Base-by-base conservation (phyloP, 176 grass and related monocot species). In the Poa pratensis region DNA sequence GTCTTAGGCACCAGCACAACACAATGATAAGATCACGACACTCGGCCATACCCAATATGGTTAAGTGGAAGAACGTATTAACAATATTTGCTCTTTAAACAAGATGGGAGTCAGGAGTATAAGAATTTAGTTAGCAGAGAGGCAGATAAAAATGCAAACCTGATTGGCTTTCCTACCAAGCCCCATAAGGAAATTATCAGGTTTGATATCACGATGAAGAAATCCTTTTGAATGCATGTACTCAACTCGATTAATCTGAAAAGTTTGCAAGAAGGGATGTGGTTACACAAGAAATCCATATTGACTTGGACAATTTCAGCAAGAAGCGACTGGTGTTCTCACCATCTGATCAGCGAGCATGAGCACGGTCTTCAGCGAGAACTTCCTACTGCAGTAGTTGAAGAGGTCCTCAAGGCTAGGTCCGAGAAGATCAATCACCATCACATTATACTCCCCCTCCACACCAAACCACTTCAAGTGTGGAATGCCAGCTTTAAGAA, bases 301-400 rank as follows among this genome's bases (percentile, higher is more conserved):
- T 12, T 2, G 22, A 79, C 0, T 40, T 15, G 8, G 53, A 46
- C 13, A 61, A 53, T 5, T 77, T 55, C 5, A n/a, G 70, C 67
- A 48, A 2, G 20, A 72, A 66, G 14, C 7, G 14, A 48, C 22
- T 9, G 48, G 14, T 16, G 73, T 16, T 15, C 82, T 90, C 86
- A 94, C 93, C 82, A 94, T 86, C 83, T 94, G 93, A 80, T 94
- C 93, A 68, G 93, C 90, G 6, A 94, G 93, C 93, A 94, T 94
- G 16, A 94, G 85, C 9, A 94, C 93, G 66, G 90, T 92, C 88
- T 94, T 94, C 3, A 94, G 42, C 30, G 93, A 92, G 75, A 94
- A 94, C 69, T 86, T 94, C 5, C 90, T 87, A 80, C 90, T 92
- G 80, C 93, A 94, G 73, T 92, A 94, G 85, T 92, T 94, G 79